phyloP scores from a whole-genome alignment of 495 filamentous ascomycete species.

The Glonium stellatum region DNA sequence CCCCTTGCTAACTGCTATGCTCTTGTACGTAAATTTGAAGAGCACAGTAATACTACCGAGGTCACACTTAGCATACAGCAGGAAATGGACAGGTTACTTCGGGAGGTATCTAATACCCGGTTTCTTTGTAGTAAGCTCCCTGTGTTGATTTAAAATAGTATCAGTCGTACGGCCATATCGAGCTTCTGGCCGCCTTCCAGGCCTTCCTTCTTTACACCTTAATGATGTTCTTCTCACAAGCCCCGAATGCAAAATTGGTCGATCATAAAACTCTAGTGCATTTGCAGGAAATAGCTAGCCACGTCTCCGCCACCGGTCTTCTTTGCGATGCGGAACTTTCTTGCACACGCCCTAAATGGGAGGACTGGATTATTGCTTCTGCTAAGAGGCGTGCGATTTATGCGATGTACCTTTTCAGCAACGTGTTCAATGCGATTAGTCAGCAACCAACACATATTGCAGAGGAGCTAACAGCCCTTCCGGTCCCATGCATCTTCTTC shows the following conservation, averaged over 20 bases:
- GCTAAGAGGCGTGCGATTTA: slow-evolving; percentile 43
- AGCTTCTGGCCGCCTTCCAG: slow-evolving; percentile 42
- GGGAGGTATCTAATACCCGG: neutral
- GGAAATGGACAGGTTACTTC: neutral
- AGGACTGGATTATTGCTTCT: slow-evolving; percentile 44
- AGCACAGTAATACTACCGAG: neutral
- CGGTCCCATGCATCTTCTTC: neutral
- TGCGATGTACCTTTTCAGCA: slow-evolving; percentile 46
- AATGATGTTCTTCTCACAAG: slow-evolving; percentile 38
- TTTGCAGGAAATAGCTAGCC: slow-evolving; percentile 36
- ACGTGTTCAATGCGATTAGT: slow-evolving; percentile 39
- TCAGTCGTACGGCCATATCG: slow-evolving; percentile 35
- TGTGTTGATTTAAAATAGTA: slow-evolving; percentile 12
- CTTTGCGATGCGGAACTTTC: slow-evolving; percentile 39
- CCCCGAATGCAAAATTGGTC: slow-evolving; percentile 34
- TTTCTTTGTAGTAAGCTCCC: neutral
- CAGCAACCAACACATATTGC: slow-evolving; percentile 4
- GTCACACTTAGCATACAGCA: neutral
- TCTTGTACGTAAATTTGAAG: neutral
- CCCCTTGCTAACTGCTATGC: neutral
- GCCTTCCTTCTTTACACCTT: slow-evolving; percentile 45
- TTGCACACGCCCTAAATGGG: slow-evolving; percentile 41
- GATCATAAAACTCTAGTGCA: neutral
- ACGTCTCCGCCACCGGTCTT: slow-evolving; percentile 36
- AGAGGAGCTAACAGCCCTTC: neutral